Evolutionary conservation across 208 protist species (phyloP).

Genomic region (Acanthamoeba healyi): DNA sequence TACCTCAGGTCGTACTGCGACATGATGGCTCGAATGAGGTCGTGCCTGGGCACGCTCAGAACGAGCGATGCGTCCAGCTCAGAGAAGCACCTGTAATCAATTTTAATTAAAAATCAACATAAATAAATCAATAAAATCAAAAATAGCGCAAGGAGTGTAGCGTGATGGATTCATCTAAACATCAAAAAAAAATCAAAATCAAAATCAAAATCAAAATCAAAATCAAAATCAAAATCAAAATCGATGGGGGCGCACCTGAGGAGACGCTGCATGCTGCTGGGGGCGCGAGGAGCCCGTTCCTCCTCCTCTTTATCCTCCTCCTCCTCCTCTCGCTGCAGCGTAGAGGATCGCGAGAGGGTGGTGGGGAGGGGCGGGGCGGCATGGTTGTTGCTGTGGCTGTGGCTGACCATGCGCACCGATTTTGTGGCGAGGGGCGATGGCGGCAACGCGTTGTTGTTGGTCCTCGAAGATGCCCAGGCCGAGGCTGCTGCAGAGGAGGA

Average conservation of each 20-base stretch:
- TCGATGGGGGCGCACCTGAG: background rate
- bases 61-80: constrained; percentile 53
- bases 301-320: background rate
- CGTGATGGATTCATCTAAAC: no score
- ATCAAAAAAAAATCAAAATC: no score
- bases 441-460: background rate
- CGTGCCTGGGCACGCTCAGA: background rate
- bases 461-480: background rate
- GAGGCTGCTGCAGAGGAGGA: background rate
- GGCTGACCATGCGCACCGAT: background rate
- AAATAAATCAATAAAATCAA: background rate
- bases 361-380: no score
- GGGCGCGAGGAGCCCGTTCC: background rate
- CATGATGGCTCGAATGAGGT: constrained; percentile 35
- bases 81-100: constrained; percentile 11
- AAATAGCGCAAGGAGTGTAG: no score
- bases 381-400: no score
- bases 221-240: background rate
- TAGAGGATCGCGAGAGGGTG: no score
- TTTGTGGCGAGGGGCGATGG: background rate
- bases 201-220: no score
- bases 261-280: constrained; percentile 33
- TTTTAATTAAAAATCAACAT: background rate
- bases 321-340: background rate
- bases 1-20: constrained; percentile 43